Evolutionary conservation across 495 filamentous ascomycete species (phyloP).

Genomic region (Neurospora hispaniola): DNA sequence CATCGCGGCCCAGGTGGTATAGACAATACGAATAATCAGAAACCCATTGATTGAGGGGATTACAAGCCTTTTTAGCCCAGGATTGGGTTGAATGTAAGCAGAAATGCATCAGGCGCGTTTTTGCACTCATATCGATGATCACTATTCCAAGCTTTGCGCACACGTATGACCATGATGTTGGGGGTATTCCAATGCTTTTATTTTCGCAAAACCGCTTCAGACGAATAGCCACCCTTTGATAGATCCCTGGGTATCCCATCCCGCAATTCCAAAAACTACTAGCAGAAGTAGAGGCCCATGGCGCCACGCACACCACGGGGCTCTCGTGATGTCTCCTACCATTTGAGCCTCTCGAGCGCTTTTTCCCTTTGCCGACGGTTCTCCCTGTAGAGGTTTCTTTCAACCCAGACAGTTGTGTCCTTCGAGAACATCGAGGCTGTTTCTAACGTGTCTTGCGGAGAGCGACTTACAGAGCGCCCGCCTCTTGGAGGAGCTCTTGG

Average conservation of each 20-base stretch:
- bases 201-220: background rate
- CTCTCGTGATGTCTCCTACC: background rate
- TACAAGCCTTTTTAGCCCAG: background rate
- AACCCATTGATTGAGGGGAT: background rate
- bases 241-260: background rate
- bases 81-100: background rate
- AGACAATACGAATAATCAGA: background rate
- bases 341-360: background rate
- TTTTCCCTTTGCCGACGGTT: background rate
- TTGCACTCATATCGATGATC: background rate
- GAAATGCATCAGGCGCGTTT: background rate
- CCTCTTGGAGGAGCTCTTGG: constrained; percentile 28
- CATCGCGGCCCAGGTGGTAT: constrained; percentile 59
- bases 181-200: background rate
- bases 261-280: background rate
- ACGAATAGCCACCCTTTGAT: background rate
- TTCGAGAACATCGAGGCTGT: background rate
- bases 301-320: background rate
- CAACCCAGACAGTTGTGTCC: background rate
- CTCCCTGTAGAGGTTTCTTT: background rate
- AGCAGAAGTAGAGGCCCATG: background rate
- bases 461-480: constrained; percentile 24
- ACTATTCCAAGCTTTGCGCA: background rate
- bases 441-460: background rate
- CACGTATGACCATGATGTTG: background rate